Evolutionary conservation across 805 yeast species (phyloP), one percentile per base, ranked within the genome.

Genomic region (Saccharomycopsis javanensis): DNA sequence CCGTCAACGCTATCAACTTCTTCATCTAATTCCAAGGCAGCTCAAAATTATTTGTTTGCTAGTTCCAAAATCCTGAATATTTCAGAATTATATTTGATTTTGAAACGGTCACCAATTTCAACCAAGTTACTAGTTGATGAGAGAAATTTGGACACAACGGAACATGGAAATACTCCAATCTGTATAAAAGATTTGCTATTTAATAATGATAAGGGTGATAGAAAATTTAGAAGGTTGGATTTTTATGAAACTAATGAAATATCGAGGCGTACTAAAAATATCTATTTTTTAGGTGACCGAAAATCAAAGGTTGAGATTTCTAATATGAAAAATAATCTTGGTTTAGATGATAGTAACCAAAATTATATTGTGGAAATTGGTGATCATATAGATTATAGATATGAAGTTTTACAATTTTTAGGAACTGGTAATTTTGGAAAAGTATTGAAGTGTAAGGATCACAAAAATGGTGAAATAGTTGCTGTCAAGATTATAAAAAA

Each of bases 401-500:
- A 84, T 65, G 82, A 86, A 62, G 80, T 88, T 3, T 54, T 79
- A 20, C 68, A 73, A 1, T 68, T 74, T 1, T 73, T 88, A 10
- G 96, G 96, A 0, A 79, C 78, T 53, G 96, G 96, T 6, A 82
- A 91, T 48, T 88, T 88, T 72, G 96, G 96, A 0, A 81, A 80
- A 55, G 96, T 89, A 1, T 71, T 86, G 5, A 74, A 79, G 57
- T 85, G 90, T 60, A 67, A 70, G 23, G 96, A 89, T 69, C 86
- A 85, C 65, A 83, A 83, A 64, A 70, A 70, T 4, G 76, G 80
- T 5, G 71, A 71, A 27, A 56, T 74, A 10, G 85, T 83, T n/a
- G 95, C 96, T 0, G 73, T 89, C 20, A 88, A 88, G 65, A 79
- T 88, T 35, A 83, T 89, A 61, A 82, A 86, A 58, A 86, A 85